A percentile compares a stretch with the other conserved stretches of the same genome.
phyloP scores from a whole-genome alignment of 805 yeast species.

The Cyberlindnera maritima region DNA sequence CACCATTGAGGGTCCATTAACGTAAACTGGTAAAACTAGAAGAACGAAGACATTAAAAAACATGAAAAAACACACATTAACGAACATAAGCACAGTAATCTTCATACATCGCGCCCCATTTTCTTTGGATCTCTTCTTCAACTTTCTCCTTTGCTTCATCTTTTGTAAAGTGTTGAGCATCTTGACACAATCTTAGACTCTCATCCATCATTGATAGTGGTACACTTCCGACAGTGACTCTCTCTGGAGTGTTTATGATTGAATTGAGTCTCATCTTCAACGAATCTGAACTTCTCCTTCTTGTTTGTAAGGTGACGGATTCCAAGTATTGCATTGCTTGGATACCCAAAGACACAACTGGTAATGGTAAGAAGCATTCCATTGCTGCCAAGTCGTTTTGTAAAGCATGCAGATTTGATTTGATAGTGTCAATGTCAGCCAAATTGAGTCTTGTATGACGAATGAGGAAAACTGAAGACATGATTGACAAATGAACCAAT shows the following conservation, averaged over 20 bases:
- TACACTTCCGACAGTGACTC: not conserved
- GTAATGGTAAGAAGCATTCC: conserved; percentile 13
- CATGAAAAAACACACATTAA: not conserved
- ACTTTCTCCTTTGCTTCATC: not conserved
- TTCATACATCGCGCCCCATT: conserved; percentile 4
- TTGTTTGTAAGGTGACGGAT: not conserved
- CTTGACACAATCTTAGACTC: conserved; percentile 5
- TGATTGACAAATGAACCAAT: conserved; percentile 7
- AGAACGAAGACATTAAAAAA: not conserved
- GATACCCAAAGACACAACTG: conserved; percentile 1
- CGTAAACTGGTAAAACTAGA: no score
- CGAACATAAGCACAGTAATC: conserved; percentile 8
- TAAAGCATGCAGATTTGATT: not conserved
- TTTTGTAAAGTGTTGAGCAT: not conserved
- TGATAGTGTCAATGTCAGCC: conserved; percentile 1
- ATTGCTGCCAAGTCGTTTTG: conserved; percentile 6
- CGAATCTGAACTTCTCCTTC: conserved; percentile 6
- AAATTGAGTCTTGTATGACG: not conserved
- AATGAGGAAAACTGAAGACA: conserved; percentile 6
- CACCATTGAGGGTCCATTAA: not conserved
- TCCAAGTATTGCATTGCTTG: conserved; percentile 3
- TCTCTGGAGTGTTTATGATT: conserved; percentile 6
- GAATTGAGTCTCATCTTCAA: conserved; percentile 11
- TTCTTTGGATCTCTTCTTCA: not conserved
- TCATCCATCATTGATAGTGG: conserved; percentile 4